A percentile compares a stretch with the other conserved stretches of the same genome.
Evolutionary conservation across 768 basidiomycete genomes (phyloP).

Genomic region (Cubamyces lactineus): DNA sequence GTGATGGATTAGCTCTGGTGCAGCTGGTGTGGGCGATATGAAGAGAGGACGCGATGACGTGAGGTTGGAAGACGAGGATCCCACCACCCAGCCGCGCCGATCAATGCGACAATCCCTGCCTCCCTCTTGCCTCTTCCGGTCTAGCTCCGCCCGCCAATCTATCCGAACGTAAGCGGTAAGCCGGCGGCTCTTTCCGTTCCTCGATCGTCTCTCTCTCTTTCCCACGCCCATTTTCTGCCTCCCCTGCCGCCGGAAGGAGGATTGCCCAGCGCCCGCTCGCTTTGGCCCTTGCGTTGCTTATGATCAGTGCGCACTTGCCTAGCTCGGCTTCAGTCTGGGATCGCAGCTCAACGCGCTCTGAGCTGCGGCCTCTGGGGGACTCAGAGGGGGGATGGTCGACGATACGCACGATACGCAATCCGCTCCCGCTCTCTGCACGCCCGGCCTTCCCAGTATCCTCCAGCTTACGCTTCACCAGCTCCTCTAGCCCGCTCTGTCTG

Average conservation of each 20-base stretch:
- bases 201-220: background rate
- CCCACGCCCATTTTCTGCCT: background rate
- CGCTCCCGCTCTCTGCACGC: constrained; percentile 8
- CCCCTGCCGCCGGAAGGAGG: background rate
- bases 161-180: background rate
- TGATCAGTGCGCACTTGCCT: no score
- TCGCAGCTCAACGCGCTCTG: background rate
- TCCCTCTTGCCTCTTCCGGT: background rate
- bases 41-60: background rate
- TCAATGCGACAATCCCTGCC: constrained; percentile 15
- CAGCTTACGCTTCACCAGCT: background rate
- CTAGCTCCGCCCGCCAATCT: background rate
- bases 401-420: background rate
- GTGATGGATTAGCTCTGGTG: background rate
- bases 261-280: background rate
- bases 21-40: background rate
- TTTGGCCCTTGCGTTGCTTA: background rate
- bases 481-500: background rate
- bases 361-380: no score
- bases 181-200: background rate
- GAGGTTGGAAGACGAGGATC: constrained; percentile 6
- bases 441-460: background rate
- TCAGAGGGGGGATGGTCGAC: background rate
- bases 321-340: background rate
- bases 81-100: background rate